phyloP scores from a whole-genome alignment of 2,329 filamentous ascomycete species.

The Coniosporium tulheliwenetii region DNA sequence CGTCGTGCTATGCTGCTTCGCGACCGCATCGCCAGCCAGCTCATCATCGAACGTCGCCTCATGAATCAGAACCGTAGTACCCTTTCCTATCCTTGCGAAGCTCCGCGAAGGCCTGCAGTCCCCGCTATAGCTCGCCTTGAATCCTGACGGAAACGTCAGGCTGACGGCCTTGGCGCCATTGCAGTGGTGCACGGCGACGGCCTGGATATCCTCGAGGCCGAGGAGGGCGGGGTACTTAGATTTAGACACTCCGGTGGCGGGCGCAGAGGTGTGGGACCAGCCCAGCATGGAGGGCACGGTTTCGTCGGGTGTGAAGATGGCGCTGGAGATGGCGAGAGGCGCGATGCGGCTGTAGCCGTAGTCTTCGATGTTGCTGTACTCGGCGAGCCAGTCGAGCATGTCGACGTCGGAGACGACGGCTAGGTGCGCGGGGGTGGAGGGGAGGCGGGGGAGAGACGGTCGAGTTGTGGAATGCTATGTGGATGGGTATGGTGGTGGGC shows the following conservation, averaged over 20 bases:
- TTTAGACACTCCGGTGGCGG: slow-evolving; percentile 8
- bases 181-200: slow-evolving; percentile 63
- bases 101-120: slow-evolving; percentile 67
- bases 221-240: slow-evolving; percentile 31
- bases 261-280: slow-evolving; percentile 20
- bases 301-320: slow-evolving; percentile 4
- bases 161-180: slow-evolving; percentile 59
- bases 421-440: slow-evolving; percentile 24
- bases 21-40: slow-evolving; percentile 56
- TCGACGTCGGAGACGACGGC: slow-evolving; percentile 52
- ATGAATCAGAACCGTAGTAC: slow-evolving; percentile 75
- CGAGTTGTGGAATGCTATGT: slow-evolving; percentile 19
- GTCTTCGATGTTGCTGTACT: slow-evolving; percentile 66
- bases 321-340: slow-evolving; percentile 28
- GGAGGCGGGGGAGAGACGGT: neutral
- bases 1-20: slow-evolving; percentile 85
- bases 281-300: slow-evolving; percentile 11
- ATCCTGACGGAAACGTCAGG: slow-evolving; percentile 60
- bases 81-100: slow-evolving; percentile 57
- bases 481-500: slow-evolving; percentile 11
- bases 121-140: slow-evolving; percentile 85
- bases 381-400: slow-evolving; percentile 63
- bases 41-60: slow-evolving; percentile 95
- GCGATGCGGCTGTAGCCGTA: slow-evolving; percentile 51
- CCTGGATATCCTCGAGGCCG: slow-evolving; percentile 51